Conservation (phyloP, 257 asterid genomes). For the Pogostemon cablin region DNA sequence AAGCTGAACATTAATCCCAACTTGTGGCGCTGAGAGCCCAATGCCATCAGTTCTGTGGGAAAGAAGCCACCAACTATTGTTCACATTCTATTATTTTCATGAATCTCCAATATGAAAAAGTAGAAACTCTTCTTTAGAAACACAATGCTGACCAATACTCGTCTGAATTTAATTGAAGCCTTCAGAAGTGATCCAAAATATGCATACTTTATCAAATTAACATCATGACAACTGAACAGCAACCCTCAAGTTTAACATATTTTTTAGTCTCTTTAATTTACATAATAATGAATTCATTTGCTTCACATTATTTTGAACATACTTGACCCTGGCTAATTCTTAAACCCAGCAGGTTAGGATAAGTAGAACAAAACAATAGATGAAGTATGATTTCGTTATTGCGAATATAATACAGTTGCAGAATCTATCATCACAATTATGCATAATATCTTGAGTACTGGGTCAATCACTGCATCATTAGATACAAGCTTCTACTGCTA, state of each 20-base stretch:
- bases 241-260: no score
- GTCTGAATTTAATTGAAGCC: not conserved
- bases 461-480: not conserved
- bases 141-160: not conserved
- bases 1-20: slow-evolving; percentile 82
- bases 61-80: slow-evolving; percentile 47
- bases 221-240: not conserved
- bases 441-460: not conserved
- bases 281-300: not conserved
- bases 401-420: not conserved
- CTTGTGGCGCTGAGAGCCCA: slow-evolving; percentile 97
- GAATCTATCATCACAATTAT: slow-evolving; percentile 4
- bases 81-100: slow-evolving; percentile 41
- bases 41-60: slow-evolving; percentile 90
- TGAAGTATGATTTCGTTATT: no score
- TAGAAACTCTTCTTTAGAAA: slow-evolving; percentile 5
- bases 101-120: slow-evolving; percentile 35
- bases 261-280: no score
- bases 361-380: no score
- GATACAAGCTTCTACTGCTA: not conserved
- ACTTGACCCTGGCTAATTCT: not conserved
- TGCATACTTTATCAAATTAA: not conserved
- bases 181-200: not conserved
- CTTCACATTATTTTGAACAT: not conserved
- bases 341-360: not conserved